phyloP scores from a whole-genome alignment of 345 rosid genomes.

The Psidium guajava region DNA sequence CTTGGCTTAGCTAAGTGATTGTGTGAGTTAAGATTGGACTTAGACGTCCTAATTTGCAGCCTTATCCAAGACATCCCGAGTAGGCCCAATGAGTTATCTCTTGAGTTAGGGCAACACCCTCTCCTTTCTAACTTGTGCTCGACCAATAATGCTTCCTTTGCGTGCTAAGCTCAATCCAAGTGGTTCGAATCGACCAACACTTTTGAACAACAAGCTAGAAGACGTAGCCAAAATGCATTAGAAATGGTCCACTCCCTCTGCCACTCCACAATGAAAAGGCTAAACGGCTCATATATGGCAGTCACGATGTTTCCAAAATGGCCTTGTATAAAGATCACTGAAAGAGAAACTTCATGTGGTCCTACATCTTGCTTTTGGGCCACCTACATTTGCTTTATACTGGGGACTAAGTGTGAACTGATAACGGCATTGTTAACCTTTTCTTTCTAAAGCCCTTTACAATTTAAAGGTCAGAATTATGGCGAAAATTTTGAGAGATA shows the following conservation, averaged over 20 bases:
- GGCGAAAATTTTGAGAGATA: too few relatives aligned
- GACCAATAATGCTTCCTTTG: background rate
- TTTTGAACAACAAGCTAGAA: background rate
- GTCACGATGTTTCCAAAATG: background rate
- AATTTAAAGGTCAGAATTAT: background rate
- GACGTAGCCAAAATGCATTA: background rate
- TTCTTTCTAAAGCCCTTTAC: background rate
- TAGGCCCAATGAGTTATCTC: background rate
- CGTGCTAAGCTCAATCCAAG: background rate
- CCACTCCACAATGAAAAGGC: background rate
- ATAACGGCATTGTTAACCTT: background rate
- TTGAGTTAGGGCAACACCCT: background rate
- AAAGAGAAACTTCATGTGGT: background rate
- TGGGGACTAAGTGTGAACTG: background rate
- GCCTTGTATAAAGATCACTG: background rate
- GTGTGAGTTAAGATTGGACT: too few relatives aligned
- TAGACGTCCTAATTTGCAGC: too few relatives aligned
- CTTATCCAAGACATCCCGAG: too few relatives aligned
- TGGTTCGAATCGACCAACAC: background rate
- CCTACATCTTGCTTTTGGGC: background rate
- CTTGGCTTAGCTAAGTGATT: too few relatives aligned
- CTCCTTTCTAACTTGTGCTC: background rate
- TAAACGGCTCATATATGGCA: background rate
- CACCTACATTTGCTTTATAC: background rate
- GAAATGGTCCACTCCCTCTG: background rate